Base-by-base conservation (phyloP, 306 rosid species). In the Castanea sativa region DNA sequence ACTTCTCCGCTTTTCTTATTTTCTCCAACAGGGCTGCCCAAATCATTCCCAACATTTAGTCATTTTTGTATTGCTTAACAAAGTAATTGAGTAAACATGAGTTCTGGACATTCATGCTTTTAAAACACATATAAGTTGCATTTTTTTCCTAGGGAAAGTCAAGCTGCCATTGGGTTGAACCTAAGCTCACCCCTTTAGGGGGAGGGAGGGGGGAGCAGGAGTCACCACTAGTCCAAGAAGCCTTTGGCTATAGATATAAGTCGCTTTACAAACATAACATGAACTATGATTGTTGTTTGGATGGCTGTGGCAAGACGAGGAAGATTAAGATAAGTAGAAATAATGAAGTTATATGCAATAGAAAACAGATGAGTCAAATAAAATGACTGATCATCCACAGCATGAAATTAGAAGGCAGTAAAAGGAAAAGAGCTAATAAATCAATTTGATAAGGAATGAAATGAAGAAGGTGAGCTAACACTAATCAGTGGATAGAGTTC, bases 1-100 rank as follows among this genome's bases (percentile, higher is more conserved):
- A 93, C 99, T 89, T 96, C 98, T 10, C 99, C 98, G 5, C 99
- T 96, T 85, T 87, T 96, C 86, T 96, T 96, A 79, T 88, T 93
- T 89, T 96, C 99, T 43, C 99, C 99, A 76, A 96, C 98, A 73
- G 99, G 99, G 77, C 99, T 96, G 91, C 83, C 80, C 88, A 86
- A 59, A 83, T 55, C 61, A 87, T 78, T 85, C 60, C 55, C 83
- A 81, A 73, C 12, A 75, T 58, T 59, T 61, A 60, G 60, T 52
- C 65, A 74, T 74, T 43, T n/a, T 68, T 78, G 63, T 73, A 67
- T 43, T 53, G 55, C 38, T 71, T 14, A 57, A 1, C 76, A 79
- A 55, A 73, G 65, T 35, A 72, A 5, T 7, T 5, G 63, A 29
- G 43, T 20, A 56, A 64, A 67, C 2, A 27, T 63, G 69, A 15